Base-by-base conservation (phyloP, 805 yeast species). In the Kuraishia floccosa region DNA sequence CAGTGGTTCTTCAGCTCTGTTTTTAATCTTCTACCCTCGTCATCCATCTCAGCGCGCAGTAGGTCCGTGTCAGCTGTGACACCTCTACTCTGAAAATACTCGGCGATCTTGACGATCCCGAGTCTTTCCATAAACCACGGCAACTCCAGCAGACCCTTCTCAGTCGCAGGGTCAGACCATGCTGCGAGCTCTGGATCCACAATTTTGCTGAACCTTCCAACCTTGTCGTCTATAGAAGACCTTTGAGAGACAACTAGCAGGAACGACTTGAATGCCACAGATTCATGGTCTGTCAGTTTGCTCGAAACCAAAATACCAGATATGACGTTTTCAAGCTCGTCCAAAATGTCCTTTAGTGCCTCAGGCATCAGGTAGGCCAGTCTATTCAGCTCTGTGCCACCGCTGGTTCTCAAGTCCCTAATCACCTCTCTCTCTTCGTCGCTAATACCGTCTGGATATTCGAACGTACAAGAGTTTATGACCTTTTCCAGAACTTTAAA, bases 61-160 rank as follows among this genome's bases (percentile, higher is more conserved):
- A 93, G 54, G 51, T 86, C 74, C 3, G 94, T 80, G 17, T 64
- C 56, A 4, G 87, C 84, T 1, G 81, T 69, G 20, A 93, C 87
- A 4, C 83, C 82, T 41, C 97, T 64, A 6, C 72, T 68, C 38
- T 78, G 76, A 54, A 93, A 91, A 49, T 91, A 91, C 36, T 80
- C 80, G 0, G 96, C 94, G 46, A 91, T 93, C 49, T 76, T 76
- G 3, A 86, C 97, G 33, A 91, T 84, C 3, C 98, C 98, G 31
- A 93, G 68, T 44, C 96, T 69, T 54, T 87, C 97, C 97, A 91
- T 89, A 44, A 91, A 91, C 97, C 97, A 91, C 37, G 85, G 95
- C 27, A 93, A 63, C 47, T 89, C 94, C 46, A 77, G 62, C 18
- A 91, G 59, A 0, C 96, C 96, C 47, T 85, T 85, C 39, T 84